Percentiles rank a stretch among this genome's conserved stretches.
These are phyloP conservation scores for Sicyos edulis DNA, from an alignment of 306 rosid genomes.

Conservation along the genomic window DNA sequence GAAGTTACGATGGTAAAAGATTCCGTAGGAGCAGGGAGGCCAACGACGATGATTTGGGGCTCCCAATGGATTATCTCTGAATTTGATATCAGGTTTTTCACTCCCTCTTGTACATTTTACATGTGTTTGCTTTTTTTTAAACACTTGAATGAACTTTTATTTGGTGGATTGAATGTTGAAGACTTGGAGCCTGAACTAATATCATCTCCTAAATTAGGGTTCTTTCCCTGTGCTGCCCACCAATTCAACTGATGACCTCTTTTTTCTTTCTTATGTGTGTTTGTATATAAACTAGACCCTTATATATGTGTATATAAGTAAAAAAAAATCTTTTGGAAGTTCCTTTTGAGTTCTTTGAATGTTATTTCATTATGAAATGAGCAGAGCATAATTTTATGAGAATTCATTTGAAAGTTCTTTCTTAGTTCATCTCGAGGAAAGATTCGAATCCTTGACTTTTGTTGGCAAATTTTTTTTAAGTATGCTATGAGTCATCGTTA, in stretches of 20 bases:
- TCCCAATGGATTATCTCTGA: slow-evolving; percentile 82
- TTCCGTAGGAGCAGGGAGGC: slow-evolving; percentile 39
- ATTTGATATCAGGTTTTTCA: slow-evolving; percentile 26
- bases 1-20: slow-evolving; percentile 41
- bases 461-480: too few relatives aligned
- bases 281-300: neutral
- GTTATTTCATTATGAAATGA: too few relatives aligned
- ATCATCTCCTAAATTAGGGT: too few relatives aligned
- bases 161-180: neutral
- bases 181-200: neutral
- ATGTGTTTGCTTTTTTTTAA: neutral
- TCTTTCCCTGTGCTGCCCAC: too few relatives aligned
- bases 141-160: neutral
- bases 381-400: too few relatives aligned
- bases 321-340: neutral
- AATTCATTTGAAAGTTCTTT: too few relatives aligned
- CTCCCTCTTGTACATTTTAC: neutral
- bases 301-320: neutral
- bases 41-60: slow-evolving; percentile 74
- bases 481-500: too few relatives aligned
- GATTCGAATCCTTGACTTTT: neutral
- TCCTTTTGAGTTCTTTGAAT: neutral
- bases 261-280: neutral
- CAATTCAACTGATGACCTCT: too few relatives aligned
- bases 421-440: too few relatives aligned